phyloP scores from a whole-genome alignment of 73 alveolate species.

The Effrenium voratum region DNA sequence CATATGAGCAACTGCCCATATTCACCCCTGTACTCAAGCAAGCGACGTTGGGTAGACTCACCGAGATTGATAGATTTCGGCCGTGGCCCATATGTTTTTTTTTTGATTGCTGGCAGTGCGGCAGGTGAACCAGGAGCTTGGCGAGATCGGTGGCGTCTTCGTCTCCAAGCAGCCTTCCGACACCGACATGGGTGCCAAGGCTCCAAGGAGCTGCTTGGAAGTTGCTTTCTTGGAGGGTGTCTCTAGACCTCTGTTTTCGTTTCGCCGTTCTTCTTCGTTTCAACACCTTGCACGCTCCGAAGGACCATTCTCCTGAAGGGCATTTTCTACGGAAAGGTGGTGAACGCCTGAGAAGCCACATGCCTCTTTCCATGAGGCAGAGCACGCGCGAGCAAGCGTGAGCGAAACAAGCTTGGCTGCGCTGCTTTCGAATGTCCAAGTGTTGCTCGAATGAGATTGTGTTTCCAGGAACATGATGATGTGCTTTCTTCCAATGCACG shows the following conservation, averaged over 20 bases:
- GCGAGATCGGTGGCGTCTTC: conserved; percentile 94
- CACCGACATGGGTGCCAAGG: conserved; percentile 95
- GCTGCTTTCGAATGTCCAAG: no score
- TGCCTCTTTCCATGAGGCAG: no score
- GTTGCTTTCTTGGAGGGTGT: no score
- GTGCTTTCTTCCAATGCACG: no score
- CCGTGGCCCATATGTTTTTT: not conserved
- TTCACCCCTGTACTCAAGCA: no score
- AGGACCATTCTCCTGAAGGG: conserved; percentile 58
- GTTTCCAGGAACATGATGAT: no score
- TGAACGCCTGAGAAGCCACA: not conserved
- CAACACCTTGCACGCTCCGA: not conserved
- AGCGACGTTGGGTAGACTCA: conserved; percentile 14
- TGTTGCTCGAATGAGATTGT: no score
- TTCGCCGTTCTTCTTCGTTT: no score
- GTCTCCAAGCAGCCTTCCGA: conserved; percentile 94
- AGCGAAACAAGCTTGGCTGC: no score
- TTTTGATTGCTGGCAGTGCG: not conserved
- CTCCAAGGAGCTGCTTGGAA: conserved; percentile 91
- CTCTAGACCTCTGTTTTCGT: no score
- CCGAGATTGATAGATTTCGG: not conserved
- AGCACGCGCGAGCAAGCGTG: no score
- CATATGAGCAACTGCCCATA: no score
- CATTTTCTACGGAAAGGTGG: conserved; percentile 70
- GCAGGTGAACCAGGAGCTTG: conserved; percentile 92